Evolutionary conservation across 1,284 basidiomycete species (phyloP).

Genomic region (Papiliotrema nemorosa): DNA sequence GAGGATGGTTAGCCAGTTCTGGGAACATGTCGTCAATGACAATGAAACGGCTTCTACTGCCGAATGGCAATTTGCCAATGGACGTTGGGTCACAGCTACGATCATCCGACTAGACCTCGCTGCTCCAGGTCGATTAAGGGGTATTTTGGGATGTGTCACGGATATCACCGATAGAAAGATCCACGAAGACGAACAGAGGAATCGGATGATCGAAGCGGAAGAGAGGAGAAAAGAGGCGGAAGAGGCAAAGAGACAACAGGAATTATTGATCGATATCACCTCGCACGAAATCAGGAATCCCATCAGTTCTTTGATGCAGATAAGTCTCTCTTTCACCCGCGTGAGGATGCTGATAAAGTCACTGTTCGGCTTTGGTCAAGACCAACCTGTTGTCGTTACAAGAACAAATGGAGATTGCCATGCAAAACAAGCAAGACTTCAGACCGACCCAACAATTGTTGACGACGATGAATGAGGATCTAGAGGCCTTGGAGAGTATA

Average conservation of each 20-base stretch:
- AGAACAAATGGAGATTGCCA: conserved; percentile 31
- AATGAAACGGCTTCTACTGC: conserved; percentile 7
- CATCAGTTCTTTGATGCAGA: conserved; percentile 39
- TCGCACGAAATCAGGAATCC: conserved; percentile 49
- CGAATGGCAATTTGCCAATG: conserved; percentile 36
- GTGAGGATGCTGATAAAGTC: conserved; percentile 16
- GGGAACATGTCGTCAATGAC: conserved; percentile 17
- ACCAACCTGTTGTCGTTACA: conserved; percentile 36
- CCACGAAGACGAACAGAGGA: conserved; percentile 38
- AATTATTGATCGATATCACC: conserved; percentile 47
- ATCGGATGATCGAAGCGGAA: conserved; percentile 42
- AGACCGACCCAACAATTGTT: conserved; percentile 39
- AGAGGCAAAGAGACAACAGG: conserved; percentile 45
- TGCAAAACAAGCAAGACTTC: conserved; percentile 24
- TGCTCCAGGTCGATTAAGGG: conserved; percentile 18
- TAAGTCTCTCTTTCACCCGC: conserved; percentile 8
- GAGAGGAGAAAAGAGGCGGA: conserved; percentile 43
- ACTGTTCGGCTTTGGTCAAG: conserved; percentile 45
- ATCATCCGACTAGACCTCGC: conserved; percentile 35
- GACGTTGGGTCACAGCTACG: conserved; percentile 28
- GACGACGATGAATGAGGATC: conserved; percentile 45
- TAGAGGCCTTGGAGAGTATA: conserved; percentile 45
- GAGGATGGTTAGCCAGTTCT: conserved; percentile 15
- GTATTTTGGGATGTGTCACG: conserved; percentile 35
- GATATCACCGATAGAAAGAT: conserved; percentile 46